Evolutionary conservation across 495 filamentous ascomycete species (phyloP).

Genomic region (Cercophora newfieldiana): DNA sequence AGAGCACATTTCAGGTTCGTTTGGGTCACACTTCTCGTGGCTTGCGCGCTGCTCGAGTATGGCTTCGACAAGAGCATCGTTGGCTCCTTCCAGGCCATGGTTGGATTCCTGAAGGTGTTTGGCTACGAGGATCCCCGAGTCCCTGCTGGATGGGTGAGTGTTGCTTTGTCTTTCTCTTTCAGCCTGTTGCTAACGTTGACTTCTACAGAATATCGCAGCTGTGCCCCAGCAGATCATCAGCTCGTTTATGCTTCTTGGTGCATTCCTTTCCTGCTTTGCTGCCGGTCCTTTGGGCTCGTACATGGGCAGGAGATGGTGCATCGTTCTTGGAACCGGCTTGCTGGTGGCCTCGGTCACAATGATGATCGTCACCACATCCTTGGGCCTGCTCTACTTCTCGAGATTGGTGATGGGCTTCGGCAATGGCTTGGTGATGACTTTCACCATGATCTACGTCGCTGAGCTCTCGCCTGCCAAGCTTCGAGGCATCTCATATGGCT

Average conservation of each 20-base stretch:
- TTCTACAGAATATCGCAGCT: slow-evolving; percentile 7
- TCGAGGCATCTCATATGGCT: slow-evolving; percentile 13
- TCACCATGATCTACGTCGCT: slow-evolving; percentile 12
- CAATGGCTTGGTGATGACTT: slow-evolving; percentile 15
- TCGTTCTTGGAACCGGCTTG: background rate
- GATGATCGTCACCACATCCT: slow-evolving; percentile 4
- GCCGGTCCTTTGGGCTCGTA: slow-evolving; percentile 12
- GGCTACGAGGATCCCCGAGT: slow-evolving; percentile 10
- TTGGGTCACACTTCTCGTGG: slow-evolving; percentile 14
- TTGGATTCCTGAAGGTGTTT: slow-evolving; percentile 17
- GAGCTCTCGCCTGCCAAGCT: slow-evolving; percentile 8
- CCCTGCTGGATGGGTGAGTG: slow-evolving; percentile 6
- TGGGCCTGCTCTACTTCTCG: slow-evolving; percentile 7
- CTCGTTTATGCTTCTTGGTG: slow-evolving; percentile 18
- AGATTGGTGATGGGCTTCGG: slow-evolving; percentile 10
- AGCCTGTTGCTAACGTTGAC: too few species aligned
- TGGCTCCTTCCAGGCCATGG: slow-evolving; percentile 18
- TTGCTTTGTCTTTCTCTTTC: background rate
- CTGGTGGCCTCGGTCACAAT: slow-evolving; percentile 4
- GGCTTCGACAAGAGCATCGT: slow-evolving; percentile 17
- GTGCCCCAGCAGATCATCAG: slow-evolving; percentile 14
- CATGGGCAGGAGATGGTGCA: slow-evolving; percentile 5
- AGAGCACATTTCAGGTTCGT: slow-evolving; percentile 11
- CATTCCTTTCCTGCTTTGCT: slow-evolving; percentile 10
- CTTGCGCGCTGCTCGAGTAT: slow-evolving; percentile 17